Evolutionary conservation across 2,329 filamentous ascomycete genomes (phyloP).

Genomic region (Phialocephala sp.): DNA sequence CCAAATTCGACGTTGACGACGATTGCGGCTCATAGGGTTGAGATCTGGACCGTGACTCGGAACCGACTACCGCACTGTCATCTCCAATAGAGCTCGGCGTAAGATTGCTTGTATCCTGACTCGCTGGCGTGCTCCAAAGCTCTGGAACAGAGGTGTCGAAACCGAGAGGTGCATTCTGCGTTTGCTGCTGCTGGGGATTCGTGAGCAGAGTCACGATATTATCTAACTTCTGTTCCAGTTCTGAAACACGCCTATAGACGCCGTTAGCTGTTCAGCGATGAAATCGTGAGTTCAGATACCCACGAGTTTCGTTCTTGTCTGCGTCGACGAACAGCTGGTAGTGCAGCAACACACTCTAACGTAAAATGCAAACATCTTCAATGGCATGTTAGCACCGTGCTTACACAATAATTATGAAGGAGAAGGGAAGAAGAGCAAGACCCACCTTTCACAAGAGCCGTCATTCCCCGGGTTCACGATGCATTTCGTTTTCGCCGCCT

Average conservation of each 20-base stretch:
- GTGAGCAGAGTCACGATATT: conserved; percentile 4
- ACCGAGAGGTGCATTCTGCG: neutral
- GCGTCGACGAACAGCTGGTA: conserved; percentile 4
- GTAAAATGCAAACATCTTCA: conserved; percentile 7
- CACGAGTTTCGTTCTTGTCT: conserved; percentile 7
- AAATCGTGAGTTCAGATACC: neutral
- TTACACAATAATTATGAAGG: neutral
- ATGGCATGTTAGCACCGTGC: neutral
- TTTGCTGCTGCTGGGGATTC: neutral
- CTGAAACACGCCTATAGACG: neutral
- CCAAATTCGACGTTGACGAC: neutral
- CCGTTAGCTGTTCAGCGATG: neutral
- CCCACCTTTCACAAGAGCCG: neutral
- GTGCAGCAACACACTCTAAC: neutral
- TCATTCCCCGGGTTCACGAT: conserved; percentile 6
- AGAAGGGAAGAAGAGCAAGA: neutral
- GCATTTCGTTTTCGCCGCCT: conserved; percentile 6
- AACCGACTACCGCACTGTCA: neutral
- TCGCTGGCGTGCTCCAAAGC: neutral
- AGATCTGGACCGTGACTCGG: neutral
- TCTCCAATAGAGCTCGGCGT: neutral
- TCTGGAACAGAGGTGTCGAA: conserved; percentile 1
- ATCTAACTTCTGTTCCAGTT: conserved; percentile 11
- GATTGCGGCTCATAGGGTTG: neutral
- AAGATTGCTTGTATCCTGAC: neutral